Percentiles rank a stretch among this genome's conserved stretches.
These are phyloP conservation scores for Colletotrichum zoysiae DNA, from an alignment of 2,329 filamentous ascomycete genomes.

Conservation along the genomic window DNA sequence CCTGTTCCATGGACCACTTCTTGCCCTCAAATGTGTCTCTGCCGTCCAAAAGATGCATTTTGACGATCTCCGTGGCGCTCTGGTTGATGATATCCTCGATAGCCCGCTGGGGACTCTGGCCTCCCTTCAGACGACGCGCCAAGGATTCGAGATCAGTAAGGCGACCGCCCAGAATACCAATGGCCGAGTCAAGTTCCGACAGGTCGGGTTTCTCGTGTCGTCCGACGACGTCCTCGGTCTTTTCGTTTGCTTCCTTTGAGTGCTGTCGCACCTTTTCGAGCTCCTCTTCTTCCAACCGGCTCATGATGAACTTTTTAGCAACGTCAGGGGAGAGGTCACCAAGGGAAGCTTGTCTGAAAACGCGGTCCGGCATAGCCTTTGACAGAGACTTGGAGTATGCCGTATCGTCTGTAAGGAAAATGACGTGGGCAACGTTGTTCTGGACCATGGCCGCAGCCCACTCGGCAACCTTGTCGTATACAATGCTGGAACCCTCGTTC, in stretches of 20 bases:
- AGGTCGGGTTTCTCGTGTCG: constrained; percentile 61
- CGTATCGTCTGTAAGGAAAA: constrained; percentile 92
- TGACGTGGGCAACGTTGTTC: constrained; percentile 90
- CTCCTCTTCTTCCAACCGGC: constrained; percentile 73
- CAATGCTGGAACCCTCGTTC: constrained; percentile 72
- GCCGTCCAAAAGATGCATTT: constrained; percentile 86
- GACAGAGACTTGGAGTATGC: constrained; percentile 89
- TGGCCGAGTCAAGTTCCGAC: constrained; percentile 82
- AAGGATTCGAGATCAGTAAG: constrained; percentile 97
- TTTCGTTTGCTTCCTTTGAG: constrained; percentile 46
- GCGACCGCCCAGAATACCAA: constrained; percentile 86
- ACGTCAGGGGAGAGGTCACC: constrained; percentile 89
- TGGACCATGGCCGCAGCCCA: constrained; percentile 91
- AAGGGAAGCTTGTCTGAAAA: constrained; percentile 87
- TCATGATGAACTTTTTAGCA: constrained; percentile 90
- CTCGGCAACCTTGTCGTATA: constrained; percentile 85
- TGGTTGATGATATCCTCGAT: constrained; percentile 91
- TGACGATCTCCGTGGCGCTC: constrained; percentile 88
- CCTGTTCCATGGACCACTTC: constrained; percentile 86
- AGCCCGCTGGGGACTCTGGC: constrained; percentile 84
- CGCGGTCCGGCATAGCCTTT: constrained; percentile 88
- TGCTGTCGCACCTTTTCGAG: constrained; percentile 40
- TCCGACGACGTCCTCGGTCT: constrained; percentile 47
- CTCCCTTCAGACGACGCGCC: constrained; percentile 87
- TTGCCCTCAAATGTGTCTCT: constrained; percentile 60